Base-by-base conservation (phyloP, 139 green algal species). In the Astrephomene gubernaculifera region DNA sequence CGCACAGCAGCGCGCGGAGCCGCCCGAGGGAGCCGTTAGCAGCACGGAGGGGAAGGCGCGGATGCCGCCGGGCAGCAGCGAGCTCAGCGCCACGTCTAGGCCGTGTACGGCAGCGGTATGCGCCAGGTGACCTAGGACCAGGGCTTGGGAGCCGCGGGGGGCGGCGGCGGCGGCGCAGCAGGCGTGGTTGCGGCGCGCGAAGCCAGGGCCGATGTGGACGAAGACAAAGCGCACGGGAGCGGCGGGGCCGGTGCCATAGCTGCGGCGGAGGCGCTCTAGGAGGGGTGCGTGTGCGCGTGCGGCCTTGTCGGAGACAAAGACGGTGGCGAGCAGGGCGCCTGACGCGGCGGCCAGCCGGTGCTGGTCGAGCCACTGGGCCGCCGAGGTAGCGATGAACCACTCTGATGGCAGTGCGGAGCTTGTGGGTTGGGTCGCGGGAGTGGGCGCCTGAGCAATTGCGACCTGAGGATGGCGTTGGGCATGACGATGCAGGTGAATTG, bases 241-340 rank as follows among this genome's bases (percentile, higher is more conserved):
- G 10, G 45, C 29, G 24, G n/a, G 2, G 41, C n/a, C 41, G 38
- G 33, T 5, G 52, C 41, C 60, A 41, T 44, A 73, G n/a, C 8
- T 36, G 41, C n/a, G n/a, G 22, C 76, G 76, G 27, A 83, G 76
- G 60, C 57, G 60, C 29, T 83, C 76, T 19, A 83, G 41, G 0
- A 73, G 41, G 14, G 60, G 2, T 7, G 9, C 60, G 60, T 83
- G 76, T 41, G 41, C 76, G n/a, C 22, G 19, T 17, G 41, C 41
- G 60, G 76, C 76, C 27, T 63, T 63, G 76, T 72, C 61, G n/a
- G 76, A 83, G 4, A 83, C 17, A n/a, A 83, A 83, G 21, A 83
- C 61, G 61, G 76, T 83, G 17, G 76, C 76, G 57, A 83, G 76
- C 29, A 83, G 60, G 2, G 22, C 41, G 14, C 61, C 60, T n/a